Evolutionary conservation across 73 alveolate species (phyloP), one percentile per base, ranked within the genome.

Genomic region (Symbiodinium natans): DNA sequence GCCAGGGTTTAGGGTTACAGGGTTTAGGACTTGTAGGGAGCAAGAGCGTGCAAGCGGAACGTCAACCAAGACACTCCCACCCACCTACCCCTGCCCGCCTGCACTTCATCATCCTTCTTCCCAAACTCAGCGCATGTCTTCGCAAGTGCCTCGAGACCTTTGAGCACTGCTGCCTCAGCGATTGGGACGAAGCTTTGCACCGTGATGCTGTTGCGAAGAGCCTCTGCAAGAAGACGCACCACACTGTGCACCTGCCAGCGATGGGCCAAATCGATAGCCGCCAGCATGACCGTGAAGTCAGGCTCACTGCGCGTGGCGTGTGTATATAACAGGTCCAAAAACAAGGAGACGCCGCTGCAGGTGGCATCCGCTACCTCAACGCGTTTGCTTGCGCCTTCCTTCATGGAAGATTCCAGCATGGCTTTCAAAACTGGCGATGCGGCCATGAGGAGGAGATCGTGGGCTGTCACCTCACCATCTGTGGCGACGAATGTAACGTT

Each of bases 341-440:
- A 75, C 27, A 75, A 33, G 25, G 86, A n/a, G 27, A 75, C 86
- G 0, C 33, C 86, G 31, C 27, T 17, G 31, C 33, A 11, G 42
- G 86, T 17, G 25, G 86, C 19, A 38, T 75, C 86, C 23, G 42
- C 17, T 0, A 75, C 86, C 9, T 11, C 23, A 38, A 75, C 31
- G 27, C 86, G 29, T 33, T 33, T 33, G 52, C 43, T n/a, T n/a
- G 25, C 15, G 25, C 86, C 86, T 33, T 75, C 86, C 29, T 2
- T 17, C 86, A 75, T 75, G 46, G 52, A 15, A 11, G 86, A 75
- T 25, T 75, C 52, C n/a, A 75, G 52, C 86, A 75, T 75, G 48
- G 86, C 86, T 33, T n/a, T 75, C 86, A 75, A 75, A 23, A 75
- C 86, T 7, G 86, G 86, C 25, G 86, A 75, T 7, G 46, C 86